Evolutionary conservation across 208 protist species (phyloP).

Genomic region (Leishmania aethiopica): DNA sequence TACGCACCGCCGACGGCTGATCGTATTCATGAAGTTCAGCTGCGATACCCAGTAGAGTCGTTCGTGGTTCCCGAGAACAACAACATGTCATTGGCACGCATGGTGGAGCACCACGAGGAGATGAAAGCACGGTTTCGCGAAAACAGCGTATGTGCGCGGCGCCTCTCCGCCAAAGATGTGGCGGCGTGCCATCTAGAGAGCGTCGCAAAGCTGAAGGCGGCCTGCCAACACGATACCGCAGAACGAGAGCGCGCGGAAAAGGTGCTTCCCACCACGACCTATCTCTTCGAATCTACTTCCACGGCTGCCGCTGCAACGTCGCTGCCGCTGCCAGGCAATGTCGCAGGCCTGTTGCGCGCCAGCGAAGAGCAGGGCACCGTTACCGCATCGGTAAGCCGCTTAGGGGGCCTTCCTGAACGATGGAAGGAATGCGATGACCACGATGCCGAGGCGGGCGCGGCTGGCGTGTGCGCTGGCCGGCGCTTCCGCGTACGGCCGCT

Average conservation of each 20-base stretch:
- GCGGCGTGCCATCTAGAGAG: conserved; percentile 33
- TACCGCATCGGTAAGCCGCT: not conserved
- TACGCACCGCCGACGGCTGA: conserved; percentile 78
- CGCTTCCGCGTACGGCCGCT: conserved; percentile 1
- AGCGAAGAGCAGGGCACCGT: not conserved
- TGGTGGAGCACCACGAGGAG: conserved; percentile 70
- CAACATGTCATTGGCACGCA: conserved; percentile 60
- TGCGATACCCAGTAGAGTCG: conserved; percentile 76
- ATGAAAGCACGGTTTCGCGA: conserved; percentile 44
- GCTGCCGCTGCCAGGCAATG: not conserved
- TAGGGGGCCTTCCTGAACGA: not conserved
- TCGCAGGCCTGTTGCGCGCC: not conserved
- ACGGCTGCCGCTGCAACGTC: not conserved
- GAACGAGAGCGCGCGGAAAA: conserved; percentile 10
- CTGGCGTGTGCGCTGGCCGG: not conserved
- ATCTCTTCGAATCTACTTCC: conserved; percentile 15
- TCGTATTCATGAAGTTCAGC: conserved; percentile 61
- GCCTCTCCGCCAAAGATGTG: conserved; percentile 51
- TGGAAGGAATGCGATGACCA: not conserved
- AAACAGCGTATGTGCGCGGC: conserved; percentile 20
- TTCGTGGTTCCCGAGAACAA: conserved; percentile 83
- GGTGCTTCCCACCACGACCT: conserved; percentile 6
- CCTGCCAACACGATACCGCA: not conserved
- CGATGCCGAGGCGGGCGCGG: not conserved
- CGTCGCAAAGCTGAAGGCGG: conserved; percentile 2